These are phyloP conservation scores for Penicillium coprophilum DNA, from an alignment of 495 filamentous ascomycete genomes.

Conservation along the genomic window DNA sequence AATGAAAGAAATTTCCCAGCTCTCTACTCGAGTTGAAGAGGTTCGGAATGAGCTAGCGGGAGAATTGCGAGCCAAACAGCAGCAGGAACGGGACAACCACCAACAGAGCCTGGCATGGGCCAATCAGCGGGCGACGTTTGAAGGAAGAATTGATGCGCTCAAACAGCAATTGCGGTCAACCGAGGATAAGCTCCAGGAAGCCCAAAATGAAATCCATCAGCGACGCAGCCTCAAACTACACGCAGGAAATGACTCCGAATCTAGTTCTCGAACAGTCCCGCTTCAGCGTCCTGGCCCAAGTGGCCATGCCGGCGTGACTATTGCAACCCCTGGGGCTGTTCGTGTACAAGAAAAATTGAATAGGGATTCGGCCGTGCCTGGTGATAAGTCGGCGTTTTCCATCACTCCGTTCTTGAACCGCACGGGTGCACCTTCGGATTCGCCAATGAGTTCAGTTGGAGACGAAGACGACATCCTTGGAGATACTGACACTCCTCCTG, in stretches of 20 bases:
- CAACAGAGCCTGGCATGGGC: slow-evolving; percentile 49
- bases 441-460: slow-evolving; percentile 37
- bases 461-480: slow-evolving; percentile 29
- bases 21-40: slow-evolving; percentile 42
- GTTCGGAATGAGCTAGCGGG: slow-evolving; percentile 44
- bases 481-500: slow-evolving; percentile 4
- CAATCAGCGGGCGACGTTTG: slow-evolving; percentile 55
- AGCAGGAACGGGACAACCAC: slow-evolving; percentile 30
- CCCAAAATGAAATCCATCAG: slow-evolving; percentile 45
- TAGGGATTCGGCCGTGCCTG: slow-evolving; percentile 56
- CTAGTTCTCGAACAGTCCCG: slow-evolving; percentile 36
- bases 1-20: slow-evolving; percentile 46
- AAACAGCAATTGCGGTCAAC: slow-evolving; percentile 63
- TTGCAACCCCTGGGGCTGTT: slow-evolving; percentile 68
- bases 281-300: slow-evolving; percentile 43
- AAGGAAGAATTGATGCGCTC: slow-evolving; percentile 66
- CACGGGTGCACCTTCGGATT: slow-evolving; percentile 54
- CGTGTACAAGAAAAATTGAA: slow-evolving; percentile 53
- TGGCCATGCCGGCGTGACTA: slow-evolving; percentile 49
- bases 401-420: slow-evolving; percentile 91
- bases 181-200: slow-evolving; percentile 68
- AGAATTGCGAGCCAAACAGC: slow-evolving; percentile 44
- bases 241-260: slow-evolving; percentile 27
- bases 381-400: slow-evolving; percentile 87
- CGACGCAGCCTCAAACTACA: slow-evolving; percentile 31